Base-by-base conservation (phyloP, 768 basidiomycete genomes). In the Sutorius australiensis region DNA sequence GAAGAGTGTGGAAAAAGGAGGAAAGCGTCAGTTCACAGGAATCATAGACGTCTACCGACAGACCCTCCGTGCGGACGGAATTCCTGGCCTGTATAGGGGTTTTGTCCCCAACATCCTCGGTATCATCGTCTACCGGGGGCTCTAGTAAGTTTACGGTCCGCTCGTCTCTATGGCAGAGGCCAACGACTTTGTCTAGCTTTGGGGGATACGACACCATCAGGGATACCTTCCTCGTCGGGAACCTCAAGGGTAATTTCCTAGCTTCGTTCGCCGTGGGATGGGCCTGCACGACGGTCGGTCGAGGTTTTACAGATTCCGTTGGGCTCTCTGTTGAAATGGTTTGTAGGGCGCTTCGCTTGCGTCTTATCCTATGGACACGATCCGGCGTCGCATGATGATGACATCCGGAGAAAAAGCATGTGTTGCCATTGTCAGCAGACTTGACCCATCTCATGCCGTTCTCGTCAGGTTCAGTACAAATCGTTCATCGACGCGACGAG, bases 351-450 rank as follows among this genome's bases (percentile, higher is more conserved):
- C 75, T 13, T 61, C 73, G 8, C 52, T 73, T 36, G 68, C 65
- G 24, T 66, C 75, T n/a, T 77, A 77, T 47, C 75, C 74, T 3
- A 62, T 77, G 51, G 76, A 77, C 50, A 77, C 76, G 2, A 73
- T 77, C 53, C 65, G 75, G 19, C 66, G 76, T 46, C 63, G 77
- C 48, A 77, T 77, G 75, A 77, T 77, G 77, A 77, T 77, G 75
- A 73, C 74, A 13, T 72, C 71, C 0, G 75, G 73, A 28, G 69
- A 73, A 53, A 66, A 64, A 49, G 72, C 49, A 44, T 17, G 57
- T 42, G 1, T 24, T 34, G 13, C 19, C 16, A 24, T n/a, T 16
- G 14, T 37, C 7, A 21, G 14, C n/a, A 11, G 46, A 11, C 10
- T 27, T 1, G 21, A 21, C 1, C 12, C 5, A 21, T 38, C 33